These are phyloP conservation scores for Nemania abortiva DNA, from an alignment of 2,329 filamentous ascomycete species.

Conservation along the genomic window DNA sequence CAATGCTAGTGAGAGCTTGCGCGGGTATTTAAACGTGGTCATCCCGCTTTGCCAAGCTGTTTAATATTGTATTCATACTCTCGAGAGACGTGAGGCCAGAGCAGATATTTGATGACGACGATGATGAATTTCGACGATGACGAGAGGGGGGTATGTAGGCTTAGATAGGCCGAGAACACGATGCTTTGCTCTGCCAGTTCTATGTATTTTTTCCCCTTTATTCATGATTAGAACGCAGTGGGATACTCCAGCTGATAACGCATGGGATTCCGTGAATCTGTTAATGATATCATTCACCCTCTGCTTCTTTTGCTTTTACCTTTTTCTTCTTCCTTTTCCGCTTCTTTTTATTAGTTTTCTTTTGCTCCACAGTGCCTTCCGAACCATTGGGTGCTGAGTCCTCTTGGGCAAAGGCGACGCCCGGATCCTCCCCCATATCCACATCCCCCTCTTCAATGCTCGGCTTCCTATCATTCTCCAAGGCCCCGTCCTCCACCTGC, in stretches of 20 bases:
- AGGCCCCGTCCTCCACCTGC: background rate
- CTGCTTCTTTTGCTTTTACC: constrained; percentile 20
- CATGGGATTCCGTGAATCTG: background rate
- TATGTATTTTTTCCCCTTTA: background rate
- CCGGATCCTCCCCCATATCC: background rate
- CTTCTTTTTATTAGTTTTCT: constrained; percentile 46
- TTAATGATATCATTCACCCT: constrained; percentile 6
- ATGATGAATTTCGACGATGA: background rate
- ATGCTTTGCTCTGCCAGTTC: constrained; percentile 11
- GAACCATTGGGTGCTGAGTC: background rate
- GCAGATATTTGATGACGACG: constrained; percentile 14
- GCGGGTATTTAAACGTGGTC: background rate
- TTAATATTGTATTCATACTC: constrained; percentile 31
- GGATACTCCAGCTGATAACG: background rate
- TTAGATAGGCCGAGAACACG: constrained; percentile 9
- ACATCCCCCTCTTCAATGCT: background rate
- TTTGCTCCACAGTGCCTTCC: constrained; percentile 22
- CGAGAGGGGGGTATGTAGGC: background rate
- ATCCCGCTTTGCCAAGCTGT: constrained; percentile 6
- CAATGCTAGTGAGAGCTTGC: background rate
- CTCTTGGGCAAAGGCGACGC: background rate
- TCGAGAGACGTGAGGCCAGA: constrained; percentile 12
- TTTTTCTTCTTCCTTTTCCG: constrained; percentile 50
- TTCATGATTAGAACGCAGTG: background rate
- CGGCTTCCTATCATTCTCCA: background rate